Evolutionary conservation across 306 rosid genomes (phyloP).

Genomic region (Glycine latifolia): DNA sequence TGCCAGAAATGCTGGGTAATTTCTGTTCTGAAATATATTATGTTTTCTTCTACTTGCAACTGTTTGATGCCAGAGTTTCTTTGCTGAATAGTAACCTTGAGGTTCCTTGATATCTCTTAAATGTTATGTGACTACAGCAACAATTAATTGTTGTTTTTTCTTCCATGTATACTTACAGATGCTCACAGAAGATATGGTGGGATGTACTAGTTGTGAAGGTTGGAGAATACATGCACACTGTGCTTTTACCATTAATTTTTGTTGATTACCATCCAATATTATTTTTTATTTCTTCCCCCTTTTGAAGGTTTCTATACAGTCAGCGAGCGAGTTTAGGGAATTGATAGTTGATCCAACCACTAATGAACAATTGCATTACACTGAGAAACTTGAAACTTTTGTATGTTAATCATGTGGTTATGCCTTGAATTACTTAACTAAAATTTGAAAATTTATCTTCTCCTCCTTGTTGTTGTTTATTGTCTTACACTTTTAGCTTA

Average conservation of each 20-base stretch:
- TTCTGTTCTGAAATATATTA: slow-evolving; percentile 34
- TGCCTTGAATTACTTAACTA: slow-evolving; percentile 26
- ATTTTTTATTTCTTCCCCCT: slow-evolving; percentile 20
- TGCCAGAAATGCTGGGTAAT: slow-evolving; percentile 91
- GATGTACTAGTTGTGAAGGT: slow-evolving; percentile 90
- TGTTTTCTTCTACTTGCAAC: slow-evolving; percentile 25
- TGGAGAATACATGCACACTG: slow-evolving; percentile 33
- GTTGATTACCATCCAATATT: slow-evolving; percentile 22
- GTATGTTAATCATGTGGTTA: slow-evolving; percentile 57
- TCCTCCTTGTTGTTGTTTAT: neutral
- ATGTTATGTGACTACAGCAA: slow-evolving; percentile 20
- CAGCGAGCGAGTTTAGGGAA: slow-evolving; percentile 87
- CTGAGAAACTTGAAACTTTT: slow-evolving; percentile 95
- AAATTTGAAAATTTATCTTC: slow-evolving; percentile 34
- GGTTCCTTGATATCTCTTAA: slow-evolving; percentile 34
- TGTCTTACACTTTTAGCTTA: slow-evolving; percentile 32
- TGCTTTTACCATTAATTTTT: slow-evolving; percentile 22
- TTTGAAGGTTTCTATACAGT: slow-evolving; percentile 84
- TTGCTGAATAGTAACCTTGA: slow-evolving; percentile 18
- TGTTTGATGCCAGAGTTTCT: neutral
- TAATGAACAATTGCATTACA: slow-evolving; percentile 91
- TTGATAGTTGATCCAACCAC: slow-evolving; percentile 88
- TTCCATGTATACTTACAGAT: slow-evolving; percentile 58
- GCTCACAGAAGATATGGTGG: slow-evolving; percentile 88
- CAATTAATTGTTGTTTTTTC: slow-evolving; percentile 25